Evolutionary conservation across 1,284 basidiomycete genomes (phyloP), one percentile per base, ranked within the genome.

Genomic region (Malassezia yamatoensis): DNA sequence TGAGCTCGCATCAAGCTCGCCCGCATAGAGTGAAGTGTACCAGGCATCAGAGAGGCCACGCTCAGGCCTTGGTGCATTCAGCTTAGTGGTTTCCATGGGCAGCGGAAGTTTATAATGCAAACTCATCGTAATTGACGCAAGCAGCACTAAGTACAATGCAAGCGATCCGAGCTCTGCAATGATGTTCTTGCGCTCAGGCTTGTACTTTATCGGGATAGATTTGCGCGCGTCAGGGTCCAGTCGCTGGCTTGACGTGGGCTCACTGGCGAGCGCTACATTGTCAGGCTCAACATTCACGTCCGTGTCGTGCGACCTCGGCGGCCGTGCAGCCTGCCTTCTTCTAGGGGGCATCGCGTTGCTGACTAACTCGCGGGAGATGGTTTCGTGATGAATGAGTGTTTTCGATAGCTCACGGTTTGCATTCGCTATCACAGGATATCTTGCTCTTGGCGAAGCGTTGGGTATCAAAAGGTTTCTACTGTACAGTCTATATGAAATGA

Each of bases 321-420:
- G 29, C 18, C 12, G 43, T 15, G 43, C 43, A 11, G 24, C 13
- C 21, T 45, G 24, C 43, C 34, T 45, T 18, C 43, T 45, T 29
- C 43, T 24, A 24, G 43, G 43, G 29, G 43, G 43, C 43, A 45
- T 45, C 18, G 12, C 11, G 43, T n/a, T 45, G 24, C 24, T 29
- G 24, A 29, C 24, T 29, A 29, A 29, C 24, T 42, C 11, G 41
- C 29, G 20, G 18, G 15, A 4, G 41, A 20, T 20, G 8, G n/a
- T n/a, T 39, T n/a, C 38, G n/a, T n/a, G n/a, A 39, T n/a, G 20
- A 20, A 85, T 94, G 2, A 90, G 90, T 20, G n/a, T 29, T 29
- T 29, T 29, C 7, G 24, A 29, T 29, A 29, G 7, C 24, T 29
- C 24, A 29, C 24, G 24, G 24, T 20, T 3, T 39, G 38, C 38